Evolutionary conservation across 257 asterid species (phyloP).

Genomic region (Leonotis leonurus): DNA sequence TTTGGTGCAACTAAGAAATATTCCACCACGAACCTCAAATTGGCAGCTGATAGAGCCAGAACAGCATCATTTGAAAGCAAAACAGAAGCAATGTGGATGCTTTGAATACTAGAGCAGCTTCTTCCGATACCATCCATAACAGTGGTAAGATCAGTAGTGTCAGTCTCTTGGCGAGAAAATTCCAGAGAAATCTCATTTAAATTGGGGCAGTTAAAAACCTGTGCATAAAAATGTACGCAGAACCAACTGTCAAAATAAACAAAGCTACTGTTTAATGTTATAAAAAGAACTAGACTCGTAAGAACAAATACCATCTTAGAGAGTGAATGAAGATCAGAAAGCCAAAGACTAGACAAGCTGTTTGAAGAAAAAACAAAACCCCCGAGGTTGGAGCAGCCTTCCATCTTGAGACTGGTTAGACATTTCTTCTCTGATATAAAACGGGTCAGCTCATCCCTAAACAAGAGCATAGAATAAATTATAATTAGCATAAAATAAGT

Average conservation of each 20-base stretch:
- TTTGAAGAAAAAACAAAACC: constrained; percentile 57
- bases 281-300: not conserved
- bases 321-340: constrained; percentile 77
- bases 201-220: constrained; percentile 84
- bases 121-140: constrained; percentile 69
- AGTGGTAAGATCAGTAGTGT: constrained; percentile 60
- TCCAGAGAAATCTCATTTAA: constrained; percentile 75
- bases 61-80: constrained; percentile 79
- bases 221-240: not conserved
- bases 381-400: constrained; percentile 89
- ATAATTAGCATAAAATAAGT: not conserved
- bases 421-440: constrained; percentile 73
- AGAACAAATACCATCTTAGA: constrained; percentile 57
- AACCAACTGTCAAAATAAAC: not conserved
- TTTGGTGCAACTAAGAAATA: not conserved
- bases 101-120: constrained; percentile 79
- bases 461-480: too few species aligned
- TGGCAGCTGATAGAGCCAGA: constrained; percentile 76
- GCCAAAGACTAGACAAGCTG: constrained; percentile 69
- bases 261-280: not conserved
- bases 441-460: constrained; percentile 88
- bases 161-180: constrained; percentile 77
- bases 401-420: constrained; percentile 83
- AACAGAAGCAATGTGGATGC: constrained; percentile 72
- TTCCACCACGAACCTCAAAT: constrained; percentile 52